phyloP scores from a whole-genome alignment of 305 asterid genomes.

The Withania somnifera region DNA sequence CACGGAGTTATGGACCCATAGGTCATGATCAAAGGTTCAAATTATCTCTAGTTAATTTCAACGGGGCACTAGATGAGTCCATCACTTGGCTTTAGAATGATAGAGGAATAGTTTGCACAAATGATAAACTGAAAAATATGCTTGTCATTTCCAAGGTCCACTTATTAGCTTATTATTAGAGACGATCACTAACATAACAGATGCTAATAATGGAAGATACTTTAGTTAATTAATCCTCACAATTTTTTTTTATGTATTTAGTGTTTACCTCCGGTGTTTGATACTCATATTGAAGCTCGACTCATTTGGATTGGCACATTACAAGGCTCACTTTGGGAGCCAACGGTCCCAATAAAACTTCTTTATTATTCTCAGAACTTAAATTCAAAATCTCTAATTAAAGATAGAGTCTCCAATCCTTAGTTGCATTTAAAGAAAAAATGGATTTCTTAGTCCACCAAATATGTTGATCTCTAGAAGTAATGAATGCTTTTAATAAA shows the following conservation, averaged over 20 bases:
- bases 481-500: neutral
- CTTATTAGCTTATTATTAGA: neutral
- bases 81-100: slow-evolving; percentile 16
- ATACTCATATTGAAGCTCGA: no score
- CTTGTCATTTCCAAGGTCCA: neutral
- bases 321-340: no score
- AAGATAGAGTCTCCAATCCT: no score
- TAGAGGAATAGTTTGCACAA: slow-evolving; percentile 4
- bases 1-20: slow-evolving; percentile 5
- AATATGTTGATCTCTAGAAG: no score
- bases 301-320: no score
- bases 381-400: no score
- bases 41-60: neutral
- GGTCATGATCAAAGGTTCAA: slow-evolving; percentile 31
- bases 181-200: neutral
- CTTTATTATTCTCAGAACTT: no score
- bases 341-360: no score
- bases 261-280: no score
- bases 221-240: neutral
- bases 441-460: no score
- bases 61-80: slow-evolving; percentile 14
- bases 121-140: neutral
- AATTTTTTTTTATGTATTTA: no score
- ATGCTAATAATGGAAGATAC: neutral
- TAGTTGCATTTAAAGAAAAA: no score